Base-by-base conservation (phyloP, 2,329 filamentous ascomycete genomes). In the Hymenoscyphus infarciens region DNA sequence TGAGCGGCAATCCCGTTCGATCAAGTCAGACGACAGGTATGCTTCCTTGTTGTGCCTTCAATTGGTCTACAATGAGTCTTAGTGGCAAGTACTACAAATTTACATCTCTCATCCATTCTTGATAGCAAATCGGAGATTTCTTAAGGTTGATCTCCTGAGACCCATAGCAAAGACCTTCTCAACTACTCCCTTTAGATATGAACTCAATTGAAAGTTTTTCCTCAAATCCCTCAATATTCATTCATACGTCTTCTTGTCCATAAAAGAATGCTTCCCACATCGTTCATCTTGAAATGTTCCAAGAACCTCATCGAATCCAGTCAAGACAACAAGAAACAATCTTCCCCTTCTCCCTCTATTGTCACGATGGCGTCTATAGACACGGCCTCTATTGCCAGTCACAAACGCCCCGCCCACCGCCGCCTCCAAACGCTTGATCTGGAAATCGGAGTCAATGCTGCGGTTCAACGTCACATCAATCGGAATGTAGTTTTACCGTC, bases 381-480 rank as follows among this genome's bases (percentile, higher is more conserved):
- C 22, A 22, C 19, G n/a, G 19, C n/a, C 22, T 52, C 45, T 52
- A 10, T 52, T 22, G 19, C 45, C 19, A 52, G 45, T 22, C 45
- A 52, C 19, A 52, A 22, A 5, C 22, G 10, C 10, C 45, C 19
- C 19, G 11, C 19, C 5, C 45, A 25, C 19, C 57, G 45, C 31
- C 38, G 57, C 0, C 25, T 59, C 16, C 57, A 52, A 16, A 49
- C 16, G 15, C 27, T 56, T 42, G 49, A 60, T 42, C 29, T 56
- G 60, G 82, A 85, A 69, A 68, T 84, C 19, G 82, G 82, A 63
- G 76, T 81, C 1, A 82, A 82, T 2, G 82, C 85, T 61, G 82
- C 80, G 3, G 72, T 83, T 13, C 77, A 83, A 69, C 74, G 77
- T 56, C 82, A 85, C 69, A 74, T 80, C 56, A 74, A 76, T 7